These are phyloP conservation scores for Russula compacta DNA, from an alignment of 768 basidiomycete genomes.

Conservation along the genomic window DNA sequence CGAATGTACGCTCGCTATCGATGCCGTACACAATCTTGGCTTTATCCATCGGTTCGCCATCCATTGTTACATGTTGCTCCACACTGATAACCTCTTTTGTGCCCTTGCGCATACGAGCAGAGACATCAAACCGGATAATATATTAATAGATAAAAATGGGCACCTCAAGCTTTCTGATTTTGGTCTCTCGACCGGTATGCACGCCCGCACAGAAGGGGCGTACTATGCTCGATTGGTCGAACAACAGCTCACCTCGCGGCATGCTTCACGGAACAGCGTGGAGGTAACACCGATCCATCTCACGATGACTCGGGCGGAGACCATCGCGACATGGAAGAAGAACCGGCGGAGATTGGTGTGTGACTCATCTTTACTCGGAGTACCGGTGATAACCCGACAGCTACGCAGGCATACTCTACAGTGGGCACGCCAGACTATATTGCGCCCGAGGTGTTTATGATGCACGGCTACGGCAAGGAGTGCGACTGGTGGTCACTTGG, in stretches of 20 bases:
- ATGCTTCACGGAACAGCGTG: conserved; percentile 79
- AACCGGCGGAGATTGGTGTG: conserved; percentile 87
- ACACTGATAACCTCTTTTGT: background rate
- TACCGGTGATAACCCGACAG: background rate
- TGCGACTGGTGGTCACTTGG: conserved; percentile 99
- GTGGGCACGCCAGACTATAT: conserved; percentile 97
- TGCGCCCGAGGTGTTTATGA: conserved; percentile 93
- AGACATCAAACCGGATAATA: conserved; percentile 99
- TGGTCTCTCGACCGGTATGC: conserved; percentile 95
- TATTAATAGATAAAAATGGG: conserved; percentile 93
- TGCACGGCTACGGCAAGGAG: conserved; percentile 94
- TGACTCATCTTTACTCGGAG: background rate
- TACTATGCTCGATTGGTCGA: conserved; percentile 91
- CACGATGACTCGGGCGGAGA: conserved; percentile 87
- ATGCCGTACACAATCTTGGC: conserved; percentile 93
- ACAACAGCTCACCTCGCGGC: conserved; percentile 34
- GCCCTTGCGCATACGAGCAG: conserved; percentile 32
- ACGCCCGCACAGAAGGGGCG: conserved; percentile 91
- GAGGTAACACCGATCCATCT: conserved; percentile 96
- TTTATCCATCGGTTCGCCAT: conserved; percentile 86
- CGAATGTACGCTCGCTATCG: conserved; percentile 93
- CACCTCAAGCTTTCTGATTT: conserved; percentile 99
- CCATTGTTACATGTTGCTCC: background rate
- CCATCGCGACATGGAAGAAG: conserved; percentile 98
- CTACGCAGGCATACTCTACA: conserved; percentile 82